Evolutionary conservation across 305 asterid species (phyloP).

Genomic region (Rubia balearica): DNA sequence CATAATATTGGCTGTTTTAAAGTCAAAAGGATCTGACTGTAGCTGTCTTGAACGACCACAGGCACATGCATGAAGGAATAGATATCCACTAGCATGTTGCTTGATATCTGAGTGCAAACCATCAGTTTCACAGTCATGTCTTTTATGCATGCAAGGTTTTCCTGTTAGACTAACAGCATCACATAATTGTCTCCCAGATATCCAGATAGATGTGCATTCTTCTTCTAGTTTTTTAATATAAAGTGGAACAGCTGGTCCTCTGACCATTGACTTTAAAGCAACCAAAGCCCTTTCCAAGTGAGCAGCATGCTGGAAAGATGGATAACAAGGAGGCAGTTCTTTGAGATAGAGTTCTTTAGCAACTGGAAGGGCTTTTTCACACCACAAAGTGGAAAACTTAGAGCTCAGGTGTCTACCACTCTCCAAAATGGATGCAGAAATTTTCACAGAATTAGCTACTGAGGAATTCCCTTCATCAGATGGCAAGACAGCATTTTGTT

Average conservation of each 20-base stretch:
- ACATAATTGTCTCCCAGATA: slow-evolving; percentile 83
- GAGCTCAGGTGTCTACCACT: slow-evolving; percentile 49
- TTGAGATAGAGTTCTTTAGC: slow-evolving; percentile 76
- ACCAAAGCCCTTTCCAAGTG: slow-evolving; percentile 62
- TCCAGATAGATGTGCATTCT: slow-evolving; percentile 83
- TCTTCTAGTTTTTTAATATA: slow-evolving; percentile 59
- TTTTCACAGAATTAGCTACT: slow-evolving; percentile 39
- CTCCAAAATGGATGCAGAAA: slow-evolving; percentile 50
- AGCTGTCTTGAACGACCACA: slow-evolving; percentile 91
- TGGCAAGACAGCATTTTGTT: slow-evolving; percentile 26
- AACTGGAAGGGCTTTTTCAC: slow-evolving; percentile 76
- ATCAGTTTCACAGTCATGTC: slow-evolving; percentile 40
- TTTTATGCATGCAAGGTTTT: slow-evolving; percentile 86
- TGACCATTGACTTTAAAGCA: slow-evolving; percentile 62
- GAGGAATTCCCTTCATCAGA: slow-evolving; percentile 32
- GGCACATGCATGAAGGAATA: slow-evolving; percentile 95
- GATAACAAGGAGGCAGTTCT: slow-evolving; percentile 71
- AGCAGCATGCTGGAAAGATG: slow-evolving; percentile 72
- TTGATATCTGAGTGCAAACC: slow-evolving; percentile 27
- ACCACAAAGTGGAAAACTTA: slow-evolving; percentile 76
- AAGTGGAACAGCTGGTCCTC: slow-evolving; percentile 69
- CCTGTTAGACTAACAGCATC: slow-evolving; percentile 96
- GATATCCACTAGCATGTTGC: slow-evolving; percentile 85
- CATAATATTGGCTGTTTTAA: slow-evolving; percentile 62
- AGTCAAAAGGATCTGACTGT: slow-evolving; percentile 85